Evolutionary conservation across 2,329 filamentous ascomycete genomes (phyloP).

Genomic region (Rasamsonia emersonii): DNA sequence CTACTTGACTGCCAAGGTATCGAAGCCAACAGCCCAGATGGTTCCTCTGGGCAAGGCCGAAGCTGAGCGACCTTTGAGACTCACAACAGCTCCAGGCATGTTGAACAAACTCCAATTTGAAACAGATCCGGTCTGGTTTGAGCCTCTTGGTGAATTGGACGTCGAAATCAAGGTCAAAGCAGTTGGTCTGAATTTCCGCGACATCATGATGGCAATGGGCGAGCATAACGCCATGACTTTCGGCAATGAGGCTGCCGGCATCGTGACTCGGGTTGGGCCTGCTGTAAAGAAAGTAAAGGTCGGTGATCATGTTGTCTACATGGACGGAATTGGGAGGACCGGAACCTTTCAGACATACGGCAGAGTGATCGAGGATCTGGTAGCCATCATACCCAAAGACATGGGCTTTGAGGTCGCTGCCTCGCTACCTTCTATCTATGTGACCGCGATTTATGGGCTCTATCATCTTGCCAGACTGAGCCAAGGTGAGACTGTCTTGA

Average conservation of each 20-base stretch:
- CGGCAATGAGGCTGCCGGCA: conserved; percentile 19
- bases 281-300: conserved; percentile 7
- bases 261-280: conserved; percentile 15
- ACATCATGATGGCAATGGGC: conserved; percentile 16
- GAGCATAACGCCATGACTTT: conserved; percentile 14
- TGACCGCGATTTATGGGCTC: conserved; percentile 14
- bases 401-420: conserved; percentile 15
- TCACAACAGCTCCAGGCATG: conserved; percentile 12
- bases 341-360: conserved; percentile 12
- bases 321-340: conserved; percentile 7
- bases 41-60: conserved; percentile 9
- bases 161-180: conserved; percentile 21
- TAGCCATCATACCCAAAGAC: conserved; percentile 10
- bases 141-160: conserved; percentile 13
- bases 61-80: conserved; percentile 11
- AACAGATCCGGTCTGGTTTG: conserved; percentile 10
- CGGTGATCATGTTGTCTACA: conserved; percentile 11
- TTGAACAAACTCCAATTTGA: conserved; percentile 14
- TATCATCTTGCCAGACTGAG: conserved; percentile 11
- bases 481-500: conserved; percentile 14
- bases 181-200: conserved; percentile 21
- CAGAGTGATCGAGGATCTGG: conserved; percentile 6
- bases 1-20: conserved; percentile 11
- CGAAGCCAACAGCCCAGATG: conserved; percentile 11
- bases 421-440: conserved; percentile 12